Percentiles rank a stretch among this genome's conserved stretches.
phyloP scores from a whole-genome alignment of 1,284 basidiomycete species.

The Ustilago lituana region DNA sequence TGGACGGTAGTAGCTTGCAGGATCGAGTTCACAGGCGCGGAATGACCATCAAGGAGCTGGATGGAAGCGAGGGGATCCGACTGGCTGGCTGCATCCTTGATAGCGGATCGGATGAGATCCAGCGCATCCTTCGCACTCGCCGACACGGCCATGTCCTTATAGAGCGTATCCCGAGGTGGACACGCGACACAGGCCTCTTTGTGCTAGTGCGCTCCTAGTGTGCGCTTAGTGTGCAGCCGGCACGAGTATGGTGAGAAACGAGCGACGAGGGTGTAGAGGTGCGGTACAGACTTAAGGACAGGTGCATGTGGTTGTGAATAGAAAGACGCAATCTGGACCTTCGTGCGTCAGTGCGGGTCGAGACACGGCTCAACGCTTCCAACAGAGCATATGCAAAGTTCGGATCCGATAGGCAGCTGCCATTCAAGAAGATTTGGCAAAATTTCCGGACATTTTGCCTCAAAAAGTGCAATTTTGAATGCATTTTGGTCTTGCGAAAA shows the following conservation, averaged over 20 bases:
- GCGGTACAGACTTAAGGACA: no score
- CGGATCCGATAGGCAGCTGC: conserved; percentile 9
- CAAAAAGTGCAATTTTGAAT: conserved; percentile 6
- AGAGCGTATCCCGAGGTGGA: neutral
- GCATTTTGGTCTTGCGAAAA: no score
- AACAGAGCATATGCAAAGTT: neutral
- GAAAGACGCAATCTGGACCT: no score
- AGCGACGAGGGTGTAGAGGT: no score
- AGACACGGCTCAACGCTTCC: neutral
- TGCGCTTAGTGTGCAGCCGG: no score
- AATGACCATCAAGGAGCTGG: conserved; percentile 26
- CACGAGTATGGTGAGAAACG: no score
- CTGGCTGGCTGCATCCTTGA: conserved; percentile 5
- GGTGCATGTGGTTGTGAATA: no score
- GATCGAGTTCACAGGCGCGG: conserved; percentile 19
- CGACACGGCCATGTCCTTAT: conserved; percentile 18
- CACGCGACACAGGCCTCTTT: neutral
- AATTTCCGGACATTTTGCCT: conserved; percentile 7
- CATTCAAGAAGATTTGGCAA: conserved; percentile 8
- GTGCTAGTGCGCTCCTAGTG: neutral
- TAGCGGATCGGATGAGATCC: conserved; percentile 39
- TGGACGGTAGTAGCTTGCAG: conserved; percentile 20
- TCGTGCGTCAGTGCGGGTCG: conserved; percentile 3
- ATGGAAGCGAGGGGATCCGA: conserved; percentile 23
- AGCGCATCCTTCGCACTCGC: conserved; percentile 22